Evolutionary conservation across 2,329 filamentous ascomycete genomes (phyloP), one percentile per base, ranked within the genome.

Genomic region (Neonectria coccinea): DNA sequence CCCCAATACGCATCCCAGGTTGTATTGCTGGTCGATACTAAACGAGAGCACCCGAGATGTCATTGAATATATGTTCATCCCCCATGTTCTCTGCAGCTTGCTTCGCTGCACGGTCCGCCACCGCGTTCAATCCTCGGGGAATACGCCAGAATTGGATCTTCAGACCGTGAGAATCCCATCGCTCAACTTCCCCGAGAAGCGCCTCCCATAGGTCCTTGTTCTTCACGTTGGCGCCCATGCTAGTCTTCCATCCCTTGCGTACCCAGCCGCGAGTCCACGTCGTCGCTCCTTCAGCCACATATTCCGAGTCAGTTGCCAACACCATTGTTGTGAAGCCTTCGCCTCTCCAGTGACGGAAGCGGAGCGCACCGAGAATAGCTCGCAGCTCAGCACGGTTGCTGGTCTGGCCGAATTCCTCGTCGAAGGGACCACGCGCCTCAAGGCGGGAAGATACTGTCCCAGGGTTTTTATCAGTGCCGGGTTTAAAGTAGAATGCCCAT

Each of bases 121-220:
- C 64, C 0, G 42, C 56, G 67, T 86, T 86, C 72, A 70, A 79
- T n/a, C 79, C 74, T 50, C 80, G 76, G 6, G 79, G 79, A 31
- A 87, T 83, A 53, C 69, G 76, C 84, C 84, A 87, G 67, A 87
- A 82, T 53, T 77, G 57, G 22, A 86, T 73, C 5, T 68, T 62
- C 27, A 84, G 39, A 0, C 80, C 79, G 0, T 42, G 0, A 0
- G 71, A 70, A 3, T 74, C n/a, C 11, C 50, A 66, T 20, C 64
- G 58, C 67, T 83, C 79, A 2, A 80, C 65, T 57, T 82, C 78
- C 0, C 76, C 77, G 5, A 86, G 74, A 8, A 88, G 73, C 39
- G 74, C 65, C 72, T 86, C 75, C 84, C 86, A 88, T 12, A 88
- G 68, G 69, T 88, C 85, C 65, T 72, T 76, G 65, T 88, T 87